Conservation (phyloP, 2,329 filamentous ascomycete genomes). For the Diaporthe vaccinii region DNA sequence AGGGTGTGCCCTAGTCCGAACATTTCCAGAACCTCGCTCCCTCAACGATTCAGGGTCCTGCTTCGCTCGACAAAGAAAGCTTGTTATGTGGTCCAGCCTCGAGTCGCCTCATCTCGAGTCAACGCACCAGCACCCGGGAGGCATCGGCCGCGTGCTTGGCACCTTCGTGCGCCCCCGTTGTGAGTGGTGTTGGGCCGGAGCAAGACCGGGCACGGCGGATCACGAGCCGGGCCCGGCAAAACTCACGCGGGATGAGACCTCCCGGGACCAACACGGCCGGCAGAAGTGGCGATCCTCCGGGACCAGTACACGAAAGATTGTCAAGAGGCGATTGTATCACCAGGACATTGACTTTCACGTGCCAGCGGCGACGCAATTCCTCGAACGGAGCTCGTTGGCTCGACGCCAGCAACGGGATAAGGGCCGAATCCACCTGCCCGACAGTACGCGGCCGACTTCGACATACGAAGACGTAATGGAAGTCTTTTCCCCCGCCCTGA, state of each 20-base stretch:
- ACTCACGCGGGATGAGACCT: background rate
- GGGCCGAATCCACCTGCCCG: background rate
- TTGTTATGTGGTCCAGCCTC: background rate
- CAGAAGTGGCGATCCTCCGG: background rate
- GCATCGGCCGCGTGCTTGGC: background rate
- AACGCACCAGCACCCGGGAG: background rate
- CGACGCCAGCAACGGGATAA: background rate
- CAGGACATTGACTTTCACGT: background rate
- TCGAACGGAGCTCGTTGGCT: background rate
- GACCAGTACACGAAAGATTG: background rate
- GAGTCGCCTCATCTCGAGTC: background rate
- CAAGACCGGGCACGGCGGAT: background rate
- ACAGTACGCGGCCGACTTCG: background rate
- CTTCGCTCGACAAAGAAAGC: background rate
- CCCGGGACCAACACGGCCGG: background rate
- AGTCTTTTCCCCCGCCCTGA: background rate
- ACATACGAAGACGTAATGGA: constrained; percentile 1
- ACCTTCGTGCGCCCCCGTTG: background rate
- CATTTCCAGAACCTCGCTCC: background rate
- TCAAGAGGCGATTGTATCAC: background rate
- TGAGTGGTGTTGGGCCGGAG: background rate
- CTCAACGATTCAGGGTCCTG: background rate
- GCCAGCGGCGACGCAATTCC: background rate
- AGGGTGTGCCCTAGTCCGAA: background rate
- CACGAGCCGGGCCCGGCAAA: constrained; percentile 2